Conservation (phyloP, 257 asterid species). For the Solanum paucissectum region DNA sequence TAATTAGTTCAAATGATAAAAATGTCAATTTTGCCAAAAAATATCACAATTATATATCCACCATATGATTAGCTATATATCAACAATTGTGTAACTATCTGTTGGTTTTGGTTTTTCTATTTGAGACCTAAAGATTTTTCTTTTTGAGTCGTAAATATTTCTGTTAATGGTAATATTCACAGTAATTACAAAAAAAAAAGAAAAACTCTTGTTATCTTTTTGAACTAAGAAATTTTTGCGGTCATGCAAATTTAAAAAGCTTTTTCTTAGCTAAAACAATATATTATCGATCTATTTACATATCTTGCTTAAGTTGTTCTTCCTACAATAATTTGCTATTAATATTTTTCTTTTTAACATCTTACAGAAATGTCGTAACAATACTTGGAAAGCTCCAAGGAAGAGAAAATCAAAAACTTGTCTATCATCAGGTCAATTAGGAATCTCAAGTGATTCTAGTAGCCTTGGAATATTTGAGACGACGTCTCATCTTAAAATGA, state of each 20-base stretch:
- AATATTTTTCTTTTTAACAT: neutral
- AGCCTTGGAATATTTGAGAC: neutral
- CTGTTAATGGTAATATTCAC: too few species aligned
- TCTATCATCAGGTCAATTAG: neutral
- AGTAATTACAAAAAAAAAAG: too few species aligned
- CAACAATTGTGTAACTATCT: too few species aligned
- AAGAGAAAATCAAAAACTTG: neutral
- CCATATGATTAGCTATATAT: neutral
- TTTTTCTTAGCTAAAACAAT: neutral
- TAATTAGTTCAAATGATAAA: neutral
- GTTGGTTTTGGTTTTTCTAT: too few species aligned
- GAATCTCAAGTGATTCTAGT: neutral
- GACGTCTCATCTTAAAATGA: neutral
- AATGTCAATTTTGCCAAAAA: neutral
- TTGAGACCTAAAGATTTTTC: too few species aligned
- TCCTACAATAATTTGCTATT: neutral
- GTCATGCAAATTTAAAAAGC: neutral
- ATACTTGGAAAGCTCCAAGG: slow-evolving; percentile 2
- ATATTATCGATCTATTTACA: neutral
- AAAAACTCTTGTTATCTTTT: neutral
- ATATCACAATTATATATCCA: neutral
- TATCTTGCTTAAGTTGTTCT: neutral
- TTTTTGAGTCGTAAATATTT: too few species aligned
- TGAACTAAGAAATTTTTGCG: neutral
- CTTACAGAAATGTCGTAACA: slow-evolving; percentile 18